A percentile compares a stretch with the other conserved stretches of the same genome.
These are phyloP conservation scores for Colletotrichum higginsianum DNA, from an alignment of 2,329 filamentous ascomycete species.

Conservation along the genomic window DNA sequence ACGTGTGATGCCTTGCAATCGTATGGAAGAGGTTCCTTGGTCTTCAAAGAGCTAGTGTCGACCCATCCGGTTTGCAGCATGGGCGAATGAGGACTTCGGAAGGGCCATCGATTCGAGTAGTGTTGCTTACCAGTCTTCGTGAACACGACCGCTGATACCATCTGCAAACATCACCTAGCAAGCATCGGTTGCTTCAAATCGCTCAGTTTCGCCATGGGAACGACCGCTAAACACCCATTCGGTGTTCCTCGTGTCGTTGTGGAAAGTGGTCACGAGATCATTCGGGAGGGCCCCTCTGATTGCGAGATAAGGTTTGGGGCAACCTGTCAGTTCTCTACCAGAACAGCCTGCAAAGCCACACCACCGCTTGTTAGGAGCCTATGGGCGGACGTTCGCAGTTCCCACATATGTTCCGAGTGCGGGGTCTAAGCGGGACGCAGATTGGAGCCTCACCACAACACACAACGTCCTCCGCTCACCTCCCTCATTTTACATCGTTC, in stretches of 20 bases:
- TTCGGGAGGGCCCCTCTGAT: not conserved
- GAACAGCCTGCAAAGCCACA: not conserved
- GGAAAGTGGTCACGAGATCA: constrained; percentile 15
- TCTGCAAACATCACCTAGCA: not conserved
- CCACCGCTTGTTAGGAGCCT: not conserved
- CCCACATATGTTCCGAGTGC: constrained; percentile 12
- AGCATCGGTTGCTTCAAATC: not conserved
- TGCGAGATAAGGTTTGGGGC: not conserved
- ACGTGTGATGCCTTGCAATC: too few relatives aligned
- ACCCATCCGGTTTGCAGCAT: not conserved
- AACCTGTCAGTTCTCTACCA: constrained; percentile 8
- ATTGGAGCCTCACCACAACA: constrained; percentile 16
- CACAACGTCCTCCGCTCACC: too few relatives aligned
- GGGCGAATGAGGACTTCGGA: not conserved
- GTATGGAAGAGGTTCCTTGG: too few relatives aligned
- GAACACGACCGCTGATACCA: not conserved
- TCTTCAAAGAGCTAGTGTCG: not conserved
- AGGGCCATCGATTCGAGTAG: too few relatives aligned
- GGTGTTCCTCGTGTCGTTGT: not conserved
- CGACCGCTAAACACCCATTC: not conserved
- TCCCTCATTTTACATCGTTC: not conserved
- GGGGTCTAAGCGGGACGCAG: constrained; percentile 12
- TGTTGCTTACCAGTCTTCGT: not conserved
- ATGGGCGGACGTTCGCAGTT: not conserved
- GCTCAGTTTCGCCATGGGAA: not conserved